These are phyloP conservation scores for Rhizophagus sp. DNA, from an alignment of 192 early-diverging fungal genomes.

Conservation along the genomic window DNA sequence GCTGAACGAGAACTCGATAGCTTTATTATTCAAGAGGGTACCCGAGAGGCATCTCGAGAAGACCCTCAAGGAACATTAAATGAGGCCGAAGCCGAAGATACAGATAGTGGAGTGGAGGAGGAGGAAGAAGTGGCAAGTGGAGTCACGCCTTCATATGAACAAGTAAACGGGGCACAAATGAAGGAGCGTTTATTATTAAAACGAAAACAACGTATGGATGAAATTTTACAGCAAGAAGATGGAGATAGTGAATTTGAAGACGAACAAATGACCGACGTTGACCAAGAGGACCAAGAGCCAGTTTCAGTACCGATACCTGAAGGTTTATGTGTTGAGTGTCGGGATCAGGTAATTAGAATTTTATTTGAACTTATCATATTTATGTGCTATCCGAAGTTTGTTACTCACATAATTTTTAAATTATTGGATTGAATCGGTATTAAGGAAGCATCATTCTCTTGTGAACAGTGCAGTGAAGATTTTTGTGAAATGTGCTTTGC, in stretches of 20 bases:
- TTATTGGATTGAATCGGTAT: neutral
- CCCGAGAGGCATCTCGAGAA: neutral
- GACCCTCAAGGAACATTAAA: no score
- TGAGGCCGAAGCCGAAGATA: neutral
- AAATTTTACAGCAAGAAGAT: constrained; percentile 18
- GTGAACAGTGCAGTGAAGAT: constrained; percentile 81
- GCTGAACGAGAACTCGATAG: neutral
- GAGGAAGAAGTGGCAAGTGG: neutral
- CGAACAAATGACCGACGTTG: constrained; percentile 17
- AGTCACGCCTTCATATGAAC: neutral
- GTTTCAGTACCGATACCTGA: constrained; percentile 49
- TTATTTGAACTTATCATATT: neutral
- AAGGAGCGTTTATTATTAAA: neutral
- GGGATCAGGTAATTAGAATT: constrained; percentile 61
- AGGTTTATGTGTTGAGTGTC: constrained; percentile 91
- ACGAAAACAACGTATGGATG: constrained; percentile 27
- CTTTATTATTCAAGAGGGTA: neutral
- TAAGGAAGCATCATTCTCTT: constrained; percentile 61
- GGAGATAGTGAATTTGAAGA: constrained; percentile 6
- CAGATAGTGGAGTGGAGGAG: neutral
- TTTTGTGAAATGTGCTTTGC: constrained; percentile 92
- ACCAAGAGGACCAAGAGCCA: constrained; percentile 34
- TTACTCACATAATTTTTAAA: constrained; percentile 3
- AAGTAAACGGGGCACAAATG: neutral
- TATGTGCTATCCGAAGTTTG: neutral